A percentile compares a stretch with the other conserved stretches of the same genome.
phyloP scores from a whole-genome alignment of 2,329 filamentous ascomycete species.

The Beauveria medogensis region DNA sequence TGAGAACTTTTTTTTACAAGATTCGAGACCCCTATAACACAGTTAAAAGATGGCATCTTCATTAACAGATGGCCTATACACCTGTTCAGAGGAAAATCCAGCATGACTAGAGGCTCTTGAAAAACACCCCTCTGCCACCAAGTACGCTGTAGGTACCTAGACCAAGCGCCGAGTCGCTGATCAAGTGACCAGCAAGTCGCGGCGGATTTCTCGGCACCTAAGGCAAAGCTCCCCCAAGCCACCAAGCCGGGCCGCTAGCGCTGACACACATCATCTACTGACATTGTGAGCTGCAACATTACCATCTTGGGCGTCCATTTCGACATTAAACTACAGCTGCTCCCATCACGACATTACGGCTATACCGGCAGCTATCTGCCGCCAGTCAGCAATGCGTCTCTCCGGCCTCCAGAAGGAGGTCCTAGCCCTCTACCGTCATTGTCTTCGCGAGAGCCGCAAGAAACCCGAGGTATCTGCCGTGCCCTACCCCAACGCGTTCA shows the following conservation, averaged over 20 bases:
- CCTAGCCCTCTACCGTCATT: conserved; percentile 75
- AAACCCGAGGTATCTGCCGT: conserved; percentile 60
- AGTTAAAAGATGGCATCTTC: too few species aligned
- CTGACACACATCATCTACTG: conserved; percentile 6
- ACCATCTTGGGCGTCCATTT: conserved; percentile 3
- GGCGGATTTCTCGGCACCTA: background rate
- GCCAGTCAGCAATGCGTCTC: conserved; percentile 34
- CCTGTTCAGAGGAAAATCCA: too few species aligned
- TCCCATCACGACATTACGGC: conserved; percentile 3
- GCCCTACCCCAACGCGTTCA: background rate
- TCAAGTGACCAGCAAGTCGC: too few species aligned
- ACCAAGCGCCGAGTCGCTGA: too few species aligned
- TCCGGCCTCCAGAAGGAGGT: conserved; percentile 92
- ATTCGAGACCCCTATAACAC: too few species aligned
- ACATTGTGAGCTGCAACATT: conserved; percentile 6
- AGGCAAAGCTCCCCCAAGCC: background rate
- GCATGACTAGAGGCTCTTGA: too few species aligned
- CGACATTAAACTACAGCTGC: background rate
- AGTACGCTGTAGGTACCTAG: too few species aligned
- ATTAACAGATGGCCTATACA: too few species aligned
- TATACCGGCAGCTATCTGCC: background rate
- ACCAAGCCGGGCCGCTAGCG: background rate
- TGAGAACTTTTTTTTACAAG: too few species aligned
- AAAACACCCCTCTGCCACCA: too few species aligned
- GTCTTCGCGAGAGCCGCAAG: conserved; percentile 69